phyloP scores from a whole-genome alignment of 202 grass and related monocot species.

The Zoysia matrella region DNA sequence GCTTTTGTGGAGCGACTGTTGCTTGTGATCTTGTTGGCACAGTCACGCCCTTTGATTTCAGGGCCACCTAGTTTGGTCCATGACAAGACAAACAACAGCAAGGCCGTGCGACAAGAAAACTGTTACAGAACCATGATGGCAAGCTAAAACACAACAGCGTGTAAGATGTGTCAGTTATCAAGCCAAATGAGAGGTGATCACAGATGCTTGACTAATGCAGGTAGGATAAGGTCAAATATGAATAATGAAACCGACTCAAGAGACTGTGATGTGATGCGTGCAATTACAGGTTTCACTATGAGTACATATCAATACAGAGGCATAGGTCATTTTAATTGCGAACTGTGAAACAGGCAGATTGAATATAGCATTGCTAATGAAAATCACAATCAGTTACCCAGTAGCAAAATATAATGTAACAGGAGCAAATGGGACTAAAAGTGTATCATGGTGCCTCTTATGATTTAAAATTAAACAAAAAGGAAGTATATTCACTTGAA shows the following conservation, averaged over 20 bases:
- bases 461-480: not conserved
- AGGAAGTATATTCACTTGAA: not conserved
- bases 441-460: not conserved
- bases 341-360: not conserved
- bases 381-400: constrained; percentile 1
- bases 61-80: not conserved
- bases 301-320: not conserved
- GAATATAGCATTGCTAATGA: not conserved
- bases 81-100: constrained; percentile 4
- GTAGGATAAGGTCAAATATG: constrained; percentile 8
- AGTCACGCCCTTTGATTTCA: not conserved
- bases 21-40: not conserved
- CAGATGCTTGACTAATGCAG: constrained; percentile 17
- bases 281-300: not conserved
- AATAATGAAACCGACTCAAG: not conserved
- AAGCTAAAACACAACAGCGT: not conserved
- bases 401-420: not conserved
- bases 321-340: not conserved
- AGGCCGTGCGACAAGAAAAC: constrained; percentile 1
- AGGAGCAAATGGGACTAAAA: not conserved
- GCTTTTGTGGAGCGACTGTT: not conserved
- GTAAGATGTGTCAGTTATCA: constrained; percentile 9
- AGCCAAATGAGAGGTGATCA: constrained; percentile 7
- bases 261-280: not conserved
- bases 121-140: constrained; percentile 19